Base-by-base conservation (phyloP, 1,139 yeast genomes). In the Saccharomyces hybrid region DNA sequence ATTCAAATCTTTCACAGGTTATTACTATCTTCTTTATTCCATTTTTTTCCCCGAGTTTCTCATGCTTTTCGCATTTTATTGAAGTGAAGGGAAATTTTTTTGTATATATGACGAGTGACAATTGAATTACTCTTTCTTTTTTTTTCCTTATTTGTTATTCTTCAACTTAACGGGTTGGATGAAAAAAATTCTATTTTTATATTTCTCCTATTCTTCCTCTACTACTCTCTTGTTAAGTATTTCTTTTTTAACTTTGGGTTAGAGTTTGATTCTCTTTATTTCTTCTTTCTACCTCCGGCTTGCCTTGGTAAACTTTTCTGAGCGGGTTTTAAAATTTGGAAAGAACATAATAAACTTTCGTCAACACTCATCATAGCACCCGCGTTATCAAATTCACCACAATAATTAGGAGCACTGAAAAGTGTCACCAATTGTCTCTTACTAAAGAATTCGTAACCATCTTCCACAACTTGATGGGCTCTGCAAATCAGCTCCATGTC, bases 351-450 rank as follows among this genome's bases (percentile, higher is more conserved):
- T 68, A 93, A 81, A 70, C 93, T 85, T 73, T 91, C 97, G 72
- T 93, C 98, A 55, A 91, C 97, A 65, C 95, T 85, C 98, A 91
- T 91, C 96, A 91, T 91, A 44, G 98, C 98, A 65, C 98, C 98
- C 4, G 96, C 96, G 71, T 91, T 91, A 73, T 91, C 97, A 70
- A 91, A 91, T 73, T 91, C 97, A 62, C 97, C 97, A 79, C 97
- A 91, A 71, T 91, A 91, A 73, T 91, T 91, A 61, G 98, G 98
- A 51, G 98, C 98, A 51, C 93, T 84, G 71, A 91, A 91, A 61
- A 91, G 78, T 20, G 98, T 91, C 54, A 91, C 97, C 69, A 91
- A 81, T 73, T 90, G 97, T 66, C 97, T 85, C 73, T 90, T 90
- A 58, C 93, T 83, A 73, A 91, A 91, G 71, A 91, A 91, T 75